phyloP scores from a whole-genome alignment of 2,329 filamentous ascomycete genomes.

The Clarireedia monteithiana region DNA sequence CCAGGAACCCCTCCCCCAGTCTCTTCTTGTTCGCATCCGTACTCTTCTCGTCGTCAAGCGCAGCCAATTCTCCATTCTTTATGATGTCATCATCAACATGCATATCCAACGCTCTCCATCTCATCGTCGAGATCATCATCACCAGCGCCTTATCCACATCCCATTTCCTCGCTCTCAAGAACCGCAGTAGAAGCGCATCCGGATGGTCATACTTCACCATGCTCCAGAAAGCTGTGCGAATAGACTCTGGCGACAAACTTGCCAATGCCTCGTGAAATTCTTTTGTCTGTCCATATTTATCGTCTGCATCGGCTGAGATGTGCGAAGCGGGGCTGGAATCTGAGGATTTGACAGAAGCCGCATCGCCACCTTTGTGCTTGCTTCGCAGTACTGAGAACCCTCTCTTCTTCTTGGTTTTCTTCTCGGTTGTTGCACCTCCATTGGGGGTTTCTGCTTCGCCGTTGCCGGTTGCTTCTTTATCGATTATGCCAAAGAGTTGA shows the following conservation, averaged over 20 bases:
- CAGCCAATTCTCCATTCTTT: constrained; percentile 62
- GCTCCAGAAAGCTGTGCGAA: constrained; percentile 77
- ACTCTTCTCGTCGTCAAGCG: constrained; percentile 50
- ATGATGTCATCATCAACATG: constrained; percentile 87
- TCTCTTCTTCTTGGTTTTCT: constrained; percentile 69
- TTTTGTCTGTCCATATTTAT: constrained; percentile 89
- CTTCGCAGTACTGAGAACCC: constrained; percentile 58
- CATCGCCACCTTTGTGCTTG: constrained; percentile 47
- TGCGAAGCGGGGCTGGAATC: constrained; percentile 11
- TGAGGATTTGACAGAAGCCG: constrained; percentile 32
- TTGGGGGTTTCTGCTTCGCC: constrained; percentile 15
- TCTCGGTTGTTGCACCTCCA: constrained; percentile 18
- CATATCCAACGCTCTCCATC: constrained; percentile 79
- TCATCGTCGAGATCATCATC: constrained; percentile 91
- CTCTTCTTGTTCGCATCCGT: constrained; percentile 56
- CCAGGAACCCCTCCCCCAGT: constrained; percentile 65
- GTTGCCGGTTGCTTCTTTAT: constrained; percentile 27
- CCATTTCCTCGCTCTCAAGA: constrained; percentile 89
- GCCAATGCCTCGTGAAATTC: constrained; percentile 77
- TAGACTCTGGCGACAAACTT: constrained; percentile 66
- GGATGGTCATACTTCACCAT: constrained; percentile 96
- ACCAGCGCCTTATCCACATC: constrained; percentile 86
- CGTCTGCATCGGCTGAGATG: constrained; percentile 46
- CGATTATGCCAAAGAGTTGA: constrained; percentile 62
- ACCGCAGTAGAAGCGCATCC: constrained; percentile 74